Evolutionary conservation across 2,329 filamentous ascomycete genomes (phyloP), one percentile per base, ranked within the genome.

Genomic region (Alternaria atra): DNA sequence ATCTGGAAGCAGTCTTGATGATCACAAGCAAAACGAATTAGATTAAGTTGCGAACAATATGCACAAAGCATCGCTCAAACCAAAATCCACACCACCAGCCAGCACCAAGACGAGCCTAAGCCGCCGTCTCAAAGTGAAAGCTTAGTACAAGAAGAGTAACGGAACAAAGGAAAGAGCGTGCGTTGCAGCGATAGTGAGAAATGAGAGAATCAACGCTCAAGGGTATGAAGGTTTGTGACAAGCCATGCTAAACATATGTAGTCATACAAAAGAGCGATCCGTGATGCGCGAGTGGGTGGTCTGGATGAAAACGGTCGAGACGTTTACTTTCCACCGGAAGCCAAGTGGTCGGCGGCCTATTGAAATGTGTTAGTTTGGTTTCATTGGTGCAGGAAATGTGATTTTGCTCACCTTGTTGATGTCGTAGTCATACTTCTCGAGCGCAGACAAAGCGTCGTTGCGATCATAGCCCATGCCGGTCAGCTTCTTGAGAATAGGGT

Each of bases 351-450:
- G 10, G 73, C 75, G 39, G 77, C 77, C 77, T 78, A 53, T 43
- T 48, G 5, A 10, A 23, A 55, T 13, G 54, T 37, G 61, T 77
- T 65, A 77, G 72, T 61, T 35, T 42, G 51, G 27, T 10, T 23
- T 20, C 37, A 32, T 27, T 2, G 1, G 6, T 9, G 23, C 20
- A 10, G n/a, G 42, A 43, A 10, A n/a, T 17, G 8, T 42, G 9
- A 15, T 6, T 23, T 51, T 64, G 61, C 70, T 63, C 81, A 97
- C 94, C 87, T 92, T 93, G 80, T 97, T 93, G 76, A 97, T 86
- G 78, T 97, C 95, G 80, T 98, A 97, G 81, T 98, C 93, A 77
- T 91, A 97, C 79, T 94, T 94, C 83, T 98, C 94, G 75, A 98
- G 81, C 25, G 95, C 94, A 51, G 84, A 84, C 35, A 97, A 81